Conservation (phyloP, 1,284 basidiomycete genomes). For the Melampsora medusae region DNA sequence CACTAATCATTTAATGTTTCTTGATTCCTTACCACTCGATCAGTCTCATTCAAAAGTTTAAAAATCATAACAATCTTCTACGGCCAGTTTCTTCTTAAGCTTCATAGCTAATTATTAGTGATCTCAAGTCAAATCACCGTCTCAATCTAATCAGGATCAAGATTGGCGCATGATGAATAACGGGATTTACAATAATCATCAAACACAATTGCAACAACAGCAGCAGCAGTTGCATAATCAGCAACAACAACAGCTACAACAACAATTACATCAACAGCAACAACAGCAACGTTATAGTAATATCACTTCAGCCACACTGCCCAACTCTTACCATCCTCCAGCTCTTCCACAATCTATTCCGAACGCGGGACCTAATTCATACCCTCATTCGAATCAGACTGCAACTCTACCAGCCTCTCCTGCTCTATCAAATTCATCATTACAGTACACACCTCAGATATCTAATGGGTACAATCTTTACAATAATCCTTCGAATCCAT, state of each 20-base stretch:
- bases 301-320: conserved; percentile 4
- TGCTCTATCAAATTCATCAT: conserved; percentile 40
- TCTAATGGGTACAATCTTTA: conserved; percentile 11
- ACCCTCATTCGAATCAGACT: conserved; percentile 22
- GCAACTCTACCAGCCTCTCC: conserved; percentile 15
- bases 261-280: conserved; percentile 30
- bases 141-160: too few species aligned
- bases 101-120: too few species aligned
- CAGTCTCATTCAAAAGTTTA: too few species aligned
- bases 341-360: conserved; percentile 3
- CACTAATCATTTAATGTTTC: too few species aligned
- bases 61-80: too few species aligned
- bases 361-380: conserved; percentile 13
- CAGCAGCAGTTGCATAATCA: conserved; percentile 22
- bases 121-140: too few species aligned
- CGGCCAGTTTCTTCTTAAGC: too few species aligned
- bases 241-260: conserved; percentile 20
- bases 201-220: conserved; percentile 24
- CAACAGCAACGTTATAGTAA: conserved; percentile 11
- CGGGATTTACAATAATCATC: conserved; percentile 17
- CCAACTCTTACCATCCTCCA: conserved; percentile 26
- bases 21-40: too few species aligned
- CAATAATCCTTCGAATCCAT: conserved; percentile 6
- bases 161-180: neutral
- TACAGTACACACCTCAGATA: conserved; percentile 25